Evolutionary conservation across 164 flowering plant genomes (phyloP).

Genomic region (Berberis vulgaris): DNA sequence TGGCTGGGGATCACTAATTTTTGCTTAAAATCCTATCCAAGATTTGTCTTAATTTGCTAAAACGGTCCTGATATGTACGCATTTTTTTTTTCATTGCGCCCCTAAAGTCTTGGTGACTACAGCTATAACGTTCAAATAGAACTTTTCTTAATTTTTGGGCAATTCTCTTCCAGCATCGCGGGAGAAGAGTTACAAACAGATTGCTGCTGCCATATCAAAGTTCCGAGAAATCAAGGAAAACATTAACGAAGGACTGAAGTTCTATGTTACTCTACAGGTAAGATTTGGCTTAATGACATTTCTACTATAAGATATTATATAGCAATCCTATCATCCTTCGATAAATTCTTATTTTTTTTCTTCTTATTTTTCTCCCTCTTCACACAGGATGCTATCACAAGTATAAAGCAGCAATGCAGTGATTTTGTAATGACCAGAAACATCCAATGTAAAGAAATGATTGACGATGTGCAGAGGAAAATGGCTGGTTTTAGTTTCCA

Average conservation of each 20-base stretch:
- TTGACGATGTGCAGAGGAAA: constrained; percentile 88
- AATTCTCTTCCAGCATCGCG: constrained; percentile 53
- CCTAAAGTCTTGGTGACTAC: too few species aligned
- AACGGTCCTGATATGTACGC: too few species aligned
- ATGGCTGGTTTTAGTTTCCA: constrained; percentile 77
- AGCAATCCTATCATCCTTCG: too few species aligned
- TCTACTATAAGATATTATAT: background rate
- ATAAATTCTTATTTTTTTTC: too few species aligned
- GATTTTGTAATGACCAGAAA: constrained; percentile 95
- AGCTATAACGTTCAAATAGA: too few species aligned
- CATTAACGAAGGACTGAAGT: constrained; percentile 90
- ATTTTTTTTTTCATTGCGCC: too few species aligned
- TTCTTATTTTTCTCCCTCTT: too few species aligned
- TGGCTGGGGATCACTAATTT: too few species aligned
- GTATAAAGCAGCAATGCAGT: constrained; percentile 91
- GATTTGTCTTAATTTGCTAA: too few species aligned
- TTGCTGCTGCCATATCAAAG: constrained; percentile 80
- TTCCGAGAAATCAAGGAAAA: constrained; percentile 91
- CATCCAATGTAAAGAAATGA: constrained; percentile 97
- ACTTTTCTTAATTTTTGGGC: background rate
- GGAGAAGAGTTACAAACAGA: constrained; percentile 81
- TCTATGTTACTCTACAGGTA: constrained; percentile 96
- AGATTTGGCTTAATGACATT: background rate
- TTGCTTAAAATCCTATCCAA: too few species aligned
- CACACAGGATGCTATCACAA: constrained; percentile 85